Percentiles rank a stretch among this genome's conserved stretches.
Evolutionary conservation across 2,329 filamentous ascomycete genomes (phyloP).

Genomic region (Didymosphaeria variabile): DNA sequence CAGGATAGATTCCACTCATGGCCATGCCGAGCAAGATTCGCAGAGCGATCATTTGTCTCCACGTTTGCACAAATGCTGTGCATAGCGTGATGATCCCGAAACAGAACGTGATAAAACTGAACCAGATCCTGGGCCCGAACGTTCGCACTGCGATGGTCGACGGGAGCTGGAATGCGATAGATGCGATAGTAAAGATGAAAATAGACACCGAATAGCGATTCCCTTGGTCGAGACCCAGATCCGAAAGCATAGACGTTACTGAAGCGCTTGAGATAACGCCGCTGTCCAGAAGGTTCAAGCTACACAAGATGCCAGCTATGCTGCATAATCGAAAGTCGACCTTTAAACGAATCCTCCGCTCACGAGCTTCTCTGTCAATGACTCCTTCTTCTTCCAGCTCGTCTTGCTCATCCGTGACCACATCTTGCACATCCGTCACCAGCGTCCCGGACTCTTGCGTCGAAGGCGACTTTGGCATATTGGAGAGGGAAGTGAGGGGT

Average conservation of each 20-base stretch:
- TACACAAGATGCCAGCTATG: conserved; percentile 75
- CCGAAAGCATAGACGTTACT: conserved; percentile 72
- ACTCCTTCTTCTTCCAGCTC: conserved; percentile 6
- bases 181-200: conserved; percentile 76
- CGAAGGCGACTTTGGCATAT: conserved; percentile 15
- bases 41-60: conserved; percentile 74
- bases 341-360: conserved; percentile 66
- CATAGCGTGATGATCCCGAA: conserved; percentile 74
- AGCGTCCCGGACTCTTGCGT: conserved; percentile 15
- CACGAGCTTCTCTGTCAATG: conserved; percentile 40
- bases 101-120: conserved; percentile 65
- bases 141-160: conserved; percentile 72
- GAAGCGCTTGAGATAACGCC: conserved; percentile 75
- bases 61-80: conserved; percentile 72
- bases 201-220: conserved; percentile 75
- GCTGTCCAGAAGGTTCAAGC: conserved; percentile 73
- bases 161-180: conserved; percentile 73
- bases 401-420: not conserved
- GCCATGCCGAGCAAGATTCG: conserved; percentile 71
- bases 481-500: conserved; percentile 5
- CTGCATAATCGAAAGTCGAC: conserved; percentile 74
- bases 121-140: conserved; percentile 71
- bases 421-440: conserved; percentile 8
- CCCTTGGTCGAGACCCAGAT: conserved; percentile 68
- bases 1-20: conserved; percentile 59